A percentile compares a stretch with the other conserved stretches of the same genome.
phyloP scores from a whole-genome alignment of 73 alveolate species.

The Paramecium pentaurelia region DNA sequence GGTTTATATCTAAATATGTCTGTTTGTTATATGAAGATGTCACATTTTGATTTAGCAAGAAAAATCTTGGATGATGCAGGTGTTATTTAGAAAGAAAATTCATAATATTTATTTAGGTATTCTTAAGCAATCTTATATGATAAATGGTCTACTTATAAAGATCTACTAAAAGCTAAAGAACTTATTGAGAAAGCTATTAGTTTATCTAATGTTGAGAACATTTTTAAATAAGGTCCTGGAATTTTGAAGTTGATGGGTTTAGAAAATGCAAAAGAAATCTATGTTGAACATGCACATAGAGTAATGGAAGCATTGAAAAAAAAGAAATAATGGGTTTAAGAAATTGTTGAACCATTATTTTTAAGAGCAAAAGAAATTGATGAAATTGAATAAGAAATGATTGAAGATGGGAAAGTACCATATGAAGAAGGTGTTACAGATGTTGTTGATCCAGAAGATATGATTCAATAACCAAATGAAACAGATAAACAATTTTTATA shows the following conservation, averaged over 20 bases:
- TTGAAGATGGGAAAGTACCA: conserved; percentile 51
- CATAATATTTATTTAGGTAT: conserved; percentile 51
- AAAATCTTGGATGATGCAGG: conserved; percentile 53
- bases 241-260: conserved; percentile 55
- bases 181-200: conserved; percentile 49
- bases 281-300: conserved; percentile 57
- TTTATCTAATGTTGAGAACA: conserved; percentile 42
- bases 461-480: background rate
- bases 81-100: conserved; percentile 27
- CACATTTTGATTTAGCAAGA: conserved; percentile 50
- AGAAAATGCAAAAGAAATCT: conserved; percentile 51
- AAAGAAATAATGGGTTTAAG: conserved; percentile 15
- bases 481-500: background rate
- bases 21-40: conserved; percentile 54
- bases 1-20: conserved; percentile 50
- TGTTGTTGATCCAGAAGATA: conserved; percentile 31
- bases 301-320: conserved; percentile 22
- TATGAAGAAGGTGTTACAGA: conserved; percentile 49
- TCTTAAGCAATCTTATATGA: conserved; percentile 51
- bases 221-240: conserved; percentile 58
- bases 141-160: conserved; percentile 51
- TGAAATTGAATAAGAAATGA: conserved; percentile 56
- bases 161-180: conserved; percentile 45
- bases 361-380: conserved; percentile 54
- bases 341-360: conserved; percentile 30